Percentiles rank a stretch among this genome's conserved stretches.
phyloP scores from a whole-genome alignment of 2,329 filamentous ascomycete genomes.

The Dothideomycetidae sp. region DNA sequence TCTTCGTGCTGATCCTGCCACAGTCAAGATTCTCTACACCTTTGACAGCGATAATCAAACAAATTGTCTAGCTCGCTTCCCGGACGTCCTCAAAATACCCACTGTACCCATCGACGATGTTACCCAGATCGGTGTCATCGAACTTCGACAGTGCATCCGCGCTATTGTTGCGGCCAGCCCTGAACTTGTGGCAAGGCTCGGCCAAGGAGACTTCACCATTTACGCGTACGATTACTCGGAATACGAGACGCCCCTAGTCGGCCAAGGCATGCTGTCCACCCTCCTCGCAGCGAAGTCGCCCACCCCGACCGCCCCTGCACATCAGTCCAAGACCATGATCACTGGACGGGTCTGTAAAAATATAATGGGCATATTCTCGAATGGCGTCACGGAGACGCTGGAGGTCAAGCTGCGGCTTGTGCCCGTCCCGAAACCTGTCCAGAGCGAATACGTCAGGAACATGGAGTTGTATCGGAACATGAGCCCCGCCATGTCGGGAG shows the following conservation, averaged over 20 bases:
- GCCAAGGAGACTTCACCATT: conserved; percentile 72
- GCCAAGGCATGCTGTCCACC: conserved; percentile 89
- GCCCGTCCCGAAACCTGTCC: conserved; percentile 52
- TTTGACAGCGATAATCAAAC: conserved; percentile 82
- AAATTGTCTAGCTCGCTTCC: conserved; percentile 77
- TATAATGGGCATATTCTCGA: conserved; percentile 66
- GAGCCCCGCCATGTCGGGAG: conserved; percentile 42
- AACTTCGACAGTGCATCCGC: conserved; percentile 74
- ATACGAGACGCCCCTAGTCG: conserved; percentile 80
- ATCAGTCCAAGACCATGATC: conserved; percentile 56
- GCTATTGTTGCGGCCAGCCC: conserved; percentile 69
- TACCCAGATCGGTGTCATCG: conserved; percentile 71
- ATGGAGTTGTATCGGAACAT: conserved; percentile 47
- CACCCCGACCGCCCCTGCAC: conserved; percentile 39
- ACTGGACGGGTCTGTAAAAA: conserved; percentile 87
- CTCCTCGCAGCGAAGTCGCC: conserved; percentile 50
- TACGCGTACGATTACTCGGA: conserved; percentile 97
- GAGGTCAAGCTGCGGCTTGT: conserved; percentile 86
- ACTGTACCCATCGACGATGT: conserved; percentile 68
- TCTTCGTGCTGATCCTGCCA: conserved; percentile 8
- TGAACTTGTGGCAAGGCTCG: conserved; percentile 60
- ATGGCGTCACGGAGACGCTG: conserved; percentile 71
- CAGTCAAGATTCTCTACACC: conserved; percentile 93
- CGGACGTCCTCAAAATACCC: conserved; percentile 64
- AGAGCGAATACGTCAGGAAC: conserved; percentile 45